A percentile compares a stretch with the other conserved stretches of the same genome.
phyloP scores from a whole-genome alignment of 768 basidiomycete genomes.

The Lentinula sp. region DNA sequence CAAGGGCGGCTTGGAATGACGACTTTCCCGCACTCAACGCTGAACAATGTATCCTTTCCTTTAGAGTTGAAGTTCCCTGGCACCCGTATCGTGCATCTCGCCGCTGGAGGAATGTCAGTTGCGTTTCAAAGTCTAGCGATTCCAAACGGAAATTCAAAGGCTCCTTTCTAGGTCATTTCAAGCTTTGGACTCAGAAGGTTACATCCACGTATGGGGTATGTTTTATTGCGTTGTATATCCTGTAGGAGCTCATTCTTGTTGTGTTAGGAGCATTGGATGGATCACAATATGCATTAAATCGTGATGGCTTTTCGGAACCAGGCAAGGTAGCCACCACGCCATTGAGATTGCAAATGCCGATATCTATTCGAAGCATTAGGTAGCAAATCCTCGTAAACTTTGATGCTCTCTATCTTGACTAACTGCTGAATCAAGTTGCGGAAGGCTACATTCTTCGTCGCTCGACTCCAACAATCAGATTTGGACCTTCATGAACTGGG shows the following conservation, averaged over 20 bases:
- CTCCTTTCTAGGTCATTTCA: constrained; percentile 67
- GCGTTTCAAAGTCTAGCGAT: neutral
- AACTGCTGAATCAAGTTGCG: constrained; percentile 46
- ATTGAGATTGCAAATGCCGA: constrained; percentile 52
- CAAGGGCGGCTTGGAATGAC: constrained; percentile 61
- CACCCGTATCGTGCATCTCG: constrained; percentile 61
- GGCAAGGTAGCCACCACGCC: constrained; percentile 47
- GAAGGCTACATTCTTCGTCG: constrained; percentile 64
- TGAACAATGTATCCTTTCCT: constrained; percentile 54
- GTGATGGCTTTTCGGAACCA: constrained; percentile 53
- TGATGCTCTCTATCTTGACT: neutral
- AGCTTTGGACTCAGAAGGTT: constrained; percentile 71
- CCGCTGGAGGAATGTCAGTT: constrained; percentile 78
- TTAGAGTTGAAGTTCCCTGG: constrained; percentile 53
- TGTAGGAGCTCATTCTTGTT: constrained; percentile 4
- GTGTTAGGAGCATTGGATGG: constrained; percentile 59
- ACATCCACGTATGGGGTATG: constrained; percentile 78
- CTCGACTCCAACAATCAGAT: constrained; percentile 54
- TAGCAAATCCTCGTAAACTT: constrained; percentile 30
- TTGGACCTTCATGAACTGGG: constrained; percentile 78
- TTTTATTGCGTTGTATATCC: constrained; percentile 1
- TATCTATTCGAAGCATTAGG: constrained; percentile 61
- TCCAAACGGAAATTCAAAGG: neutral
- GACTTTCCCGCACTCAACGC: constrained; percentile 24
- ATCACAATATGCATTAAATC: constrained; percentile 25